Base-by-base conservation (phyloP, 805 yeast species). In the Candida germanica region DNA sequence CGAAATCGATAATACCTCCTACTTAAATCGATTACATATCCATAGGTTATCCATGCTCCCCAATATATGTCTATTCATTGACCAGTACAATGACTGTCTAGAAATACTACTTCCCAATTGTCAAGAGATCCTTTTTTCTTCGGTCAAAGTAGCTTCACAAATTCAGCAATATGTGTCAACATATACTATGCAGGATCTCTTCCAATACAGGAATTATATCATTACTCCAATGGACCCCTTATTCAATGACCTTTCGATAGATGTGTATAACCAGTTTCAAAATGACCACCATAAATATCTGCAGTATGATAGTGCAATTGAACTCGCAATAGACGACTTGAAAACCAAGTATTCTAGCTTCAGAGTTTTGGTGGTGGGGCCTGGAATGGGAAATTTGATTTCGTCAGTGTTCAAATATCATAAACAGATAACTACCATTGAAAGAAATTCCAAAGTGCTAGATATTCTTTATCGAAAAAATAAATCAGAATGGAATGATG, bases 331-430 rank as follows among this genome's bases (percentile, higher is more conserved):
- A 3, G n/a, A 30, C 1, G 69, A 53, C 33, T 5, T 51, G 42
- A 7, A 15, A 4, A 3, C 14, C 4, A 24, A 25, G 19, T 16
- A 26, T 15, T 5, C 11, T 10, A 19, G 17, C 11, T 12, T 50
- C 2, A 39, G 36, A 2, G 60, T 85, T 6, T 69, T 83, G 3
- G 71, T 89, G 2, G 79, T 83, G 2, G 97, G 97, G 0, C 93
- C 96, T 0, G 97, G 97, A 1, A 64, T 87, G 29, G 97, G 97
- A 1, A 89, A 91, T 0, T 58, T 89, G 19, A 79, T 88, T 2
- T 79, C 79, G 29, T 64, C 31, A 26, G 28, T 35, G 44, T 28
- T 29, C 28, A 19, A 38, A 37, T 5, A 29, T 29, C 27, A 35
- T 18, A 19, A 21, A 6, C 16, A 38, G 8, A 29, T 65, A n/a